Base-by-base conservation (phyloP, 768 basidiomycete genomes). In the Bullera alba region DNA sequence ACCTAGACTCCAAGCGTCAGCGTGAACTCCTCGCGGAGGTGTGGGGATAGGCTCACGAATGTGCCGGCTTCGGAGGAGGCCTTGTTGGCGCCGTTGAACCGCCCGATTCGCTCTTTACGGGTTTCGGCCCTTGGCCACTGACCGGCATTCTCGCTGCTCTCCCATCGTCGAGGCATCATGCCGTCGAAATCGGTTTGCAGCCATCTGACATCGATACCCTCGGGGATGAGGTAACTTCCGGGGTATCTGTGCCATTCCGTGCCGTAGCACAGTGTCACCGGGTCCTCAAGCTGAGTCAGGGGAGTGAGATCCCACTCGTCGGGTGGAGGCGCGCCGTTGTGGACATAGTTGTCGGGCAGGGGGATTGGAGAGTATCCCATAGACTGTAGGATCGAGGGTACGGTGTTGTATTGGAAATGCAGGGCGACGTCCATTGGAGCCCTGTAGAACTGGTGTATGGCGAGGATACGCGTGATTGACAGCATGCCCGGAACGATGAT, bases 231-330 rank as follows among this genome's bases (percentile, higher is more conserved):
- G 72, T 86, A 96, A 69, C 86, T 85, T 3, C 88, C 82, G 2
- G 91, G 87, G 77, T 90, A 99, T 21, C 93, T 80, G 67, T 96
- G 77, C 95, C 95, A 99, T 73, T 99, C 95, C 70, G 91, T 92
- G 42, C 85, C 88, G 44, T 86, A 77, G 73, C 95, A 99, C 1
- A 99, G 66, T 25, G 77, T 81, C 50, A 97, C 37, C 34, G 54
- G 61, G 3, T 51, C 74, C 50, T 82, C 79, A 61, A 91, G 81
- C 12, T 80, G 76, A 50, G 77, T 77, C 64, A 96, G 76, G 0
- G 80, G 81, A 0, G 82, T 54, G 30, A 63, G 61, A 48, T 74
- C 73, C 73, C 73, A 74, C 45, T 69, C 72, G 23, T 88, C 76
- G 30, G 90, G 77, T 29, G 77, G 77, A 30, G 74, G 71, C 23